Conservation (phyloP, 2,329 filamentous ascomycete species). For the Sporothrix schenckii region DNA sequence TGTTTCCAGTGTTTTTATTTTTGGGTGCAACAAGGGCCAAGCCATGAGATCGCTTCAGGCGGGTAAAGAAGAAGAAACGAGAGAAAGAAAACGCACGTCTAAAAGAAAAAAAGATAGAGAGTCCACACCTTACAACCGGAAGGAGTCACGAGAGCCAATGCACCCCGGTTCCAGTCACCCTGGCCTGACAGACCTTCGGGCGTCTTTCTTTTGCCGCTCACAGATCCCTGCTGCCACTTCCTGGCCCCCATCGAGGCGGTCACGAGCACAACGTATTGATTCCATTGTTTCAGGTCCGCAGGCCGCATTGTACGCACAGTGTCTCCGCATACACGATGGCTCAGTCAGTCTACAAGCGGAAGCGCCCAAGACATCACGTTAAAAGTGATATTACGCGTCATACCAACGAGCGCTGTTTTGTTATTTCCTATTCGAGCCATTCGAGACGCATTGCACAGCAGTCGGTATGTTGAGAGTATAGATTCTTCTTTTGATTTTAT, state of each 20-base stretch:
- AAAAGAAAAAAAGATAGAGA: background rate
- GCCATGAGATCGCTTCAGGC: background rate
- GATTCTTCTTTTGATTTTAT: background rate
- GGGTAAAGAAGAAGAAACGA: background rate
- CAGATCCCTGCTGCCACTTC: background rate
- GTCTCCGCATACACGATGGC: background rate
- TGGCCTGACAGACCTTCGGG: background rate
- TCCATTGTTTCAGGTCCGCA: background rate
- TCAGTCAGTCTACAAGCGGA: background rate
- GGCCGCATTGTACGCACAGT: background rate
- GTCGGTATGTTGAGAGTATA: background rate
- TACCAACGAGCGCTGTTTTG: background rate
- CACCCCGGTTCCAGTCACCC: background rate
- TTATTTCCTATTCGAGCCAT: constrained; percentile 8
- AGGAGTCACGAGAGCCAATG: constrained; percentile 13
- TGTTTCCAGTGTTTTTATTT: constrained; percentile 14
- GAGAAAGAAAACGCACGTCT: background rate
- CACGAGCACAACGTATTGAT: background rate
- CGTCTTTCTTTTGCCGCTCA: background rate
- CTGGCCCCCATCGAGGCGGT: background rate
- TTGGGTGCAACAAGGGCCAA: background rate
- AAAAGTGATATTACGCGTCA: too few relatives aligned
- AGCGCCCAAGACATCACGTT: background rate
- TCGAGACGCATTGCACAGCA: background rate
- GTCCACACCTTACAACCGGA: background rate